Conservation (phyloP, 2,329 filamentous ascomycete genomes). For the Fusarium stilboides region DNA sequence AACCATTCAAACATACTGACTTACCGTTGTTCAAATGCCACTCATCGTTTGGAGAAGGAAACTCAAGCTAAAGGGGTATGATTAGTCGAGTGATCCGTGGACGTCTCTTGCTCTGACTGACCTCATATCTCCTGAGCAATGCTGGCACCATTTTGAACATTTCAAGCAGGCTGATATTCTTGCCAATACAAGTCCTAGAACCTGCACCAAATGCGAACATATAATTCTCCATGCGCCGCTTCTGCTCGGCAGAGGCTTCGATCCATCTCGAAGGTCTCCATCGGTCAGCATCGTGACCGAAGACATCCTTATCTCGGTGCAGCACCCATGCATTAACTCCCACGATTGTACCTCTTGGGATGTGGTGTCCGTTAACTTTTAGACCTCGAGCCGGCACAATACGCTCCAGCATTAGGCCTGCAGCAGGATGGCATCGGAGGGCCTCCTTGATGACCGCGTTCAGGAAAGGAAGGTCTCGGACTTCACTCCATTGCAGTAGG, state of each 20-base stretch:
- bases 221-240: conserved; percentile 30
- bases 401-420: conserved; percentile 79
- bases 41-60: background rate
- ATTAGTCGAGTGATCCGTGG: background rate
- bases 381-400: conserved; percentile 76
- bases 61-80: background rate
- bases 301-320: conserved; percentile 76
- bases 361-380: conserved; percentile 71
- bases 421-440: conserved; percentile 81
- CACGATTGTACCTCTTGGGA: conserved; percentile 79
- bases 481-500: conserved; percentile 77
- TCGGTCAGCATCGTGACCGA: conserved; percentile 74
- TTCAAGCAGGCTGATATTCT: conserved; percentile 74
- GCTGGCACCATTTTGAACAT: conserved; percentile 73
- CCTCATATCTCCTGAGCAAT: conserved; percentile 8
- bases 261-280: conserved; percentile 73
- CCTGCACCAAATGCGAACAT: conserved; percentile 76
- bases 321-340: conserved; percentile 83
- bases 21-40: conserved; percentile 13
- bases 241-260: conserved; percentile 61
- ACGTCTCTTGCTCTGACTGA: background rate
- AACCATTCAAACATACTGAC: background rate
- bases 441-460: conserved; percentile 84
- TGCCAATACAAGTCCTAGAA: conserved; percentile 77
- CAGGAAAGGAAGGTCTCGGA: conserved; percentile 79